These are phyloP conservation scores for Penicillium sp. DNA, from an alignment of 2,329 filamentous ascomycete species.

Conservation along the genomic window DNA sequence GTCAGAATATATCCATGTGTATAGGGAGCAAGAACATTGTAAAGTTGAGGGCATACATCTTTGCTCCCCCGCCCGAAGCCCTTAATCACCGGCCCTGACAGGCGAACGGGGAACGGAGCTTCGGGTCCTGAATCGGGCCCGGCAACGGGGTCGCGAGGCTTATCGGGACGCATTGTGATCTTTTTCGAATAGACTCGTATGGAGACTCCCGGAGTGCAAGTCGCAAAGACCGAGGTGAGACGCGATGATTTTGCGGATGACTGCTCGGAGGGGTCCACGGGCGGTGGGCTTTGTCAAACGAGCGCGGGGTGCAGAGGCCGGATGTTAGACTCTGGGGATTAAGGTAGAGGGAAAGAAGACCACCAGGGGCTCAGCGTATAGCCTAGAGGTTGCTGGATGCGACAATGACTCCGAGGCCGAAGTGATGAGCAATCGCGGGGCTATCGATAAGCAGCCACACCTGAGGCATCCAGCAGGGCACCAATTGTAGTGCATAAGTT, in stretches of 20 bases:
- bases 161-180: conserved; percentile 46
- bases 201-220: not conserved
- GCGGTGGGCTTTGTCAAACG: not conserved
- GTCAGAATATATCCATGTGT: conserved; percentile 2
- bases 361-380: not conserved
- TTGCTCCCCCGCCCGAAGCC: conserved; percentile 93
- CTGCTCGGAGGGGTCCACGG: not conserved
- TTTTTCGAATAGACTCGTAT: not conserved
- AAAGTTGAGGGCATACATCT: conserved; percentile 58
- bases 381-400: not conserved
- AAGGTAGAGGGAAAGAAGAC: not conserved
- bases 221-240: not conserved
- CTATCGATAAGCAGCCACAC: conserved; percentile 14
- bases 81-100: conserved; percentile 84
- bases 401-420: conserved; percentile 2
- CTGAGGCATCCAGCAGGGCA: conserved; percentile 3
- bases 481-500: not conserved
- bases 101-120: conserved; percentile 74
- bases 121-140: conserved; percentile 72
- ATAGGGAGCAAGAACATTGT: not conserved
- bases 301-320: not conserved
- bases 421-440: conserved; percentile 8
- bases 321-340: not conserved
- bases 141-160: conserved; percentile 65
- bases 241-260: not conserved